These are phyloP conservation scores for Candida manassasensis DNA, from an alignment of 805 yeast species.

Conservation along the genomic window DNA sequence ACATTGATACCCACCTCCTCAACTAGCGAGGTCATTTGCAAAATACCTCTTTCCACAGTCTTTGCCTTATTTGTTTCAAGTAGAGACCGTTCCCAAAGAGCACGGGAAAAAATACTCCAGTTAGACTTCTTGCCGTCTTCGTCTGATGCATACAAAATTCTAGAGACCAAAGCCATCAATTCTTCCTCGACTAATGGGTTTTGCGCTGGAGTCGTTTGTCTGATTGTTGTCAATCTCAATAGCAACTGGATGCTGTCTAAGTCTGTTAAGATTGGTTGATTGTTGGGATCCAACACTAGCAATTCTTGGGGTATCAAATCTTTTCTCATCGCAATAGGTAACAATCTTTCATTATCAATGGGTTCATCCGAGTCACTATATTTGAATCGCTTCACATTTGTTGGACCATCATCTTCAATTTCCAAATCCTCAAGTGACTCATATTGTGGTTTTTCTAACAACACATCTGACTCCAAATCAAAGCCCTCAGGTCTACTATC, in stretches of 20 bases:
- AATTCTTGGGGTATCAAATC: constrained; percentile 59
- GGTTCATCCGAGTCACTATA: constrained; percentile 27
- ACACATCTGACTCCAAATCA: constrained; percentile 66
- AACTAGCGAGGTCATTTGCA: constrained; percentile 88
- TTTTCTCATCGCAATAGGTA: constrained; percentile 60
- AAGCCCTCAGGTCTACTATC: constrained; percentile 48
- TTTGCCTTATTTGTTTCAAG: constrained; percentile 76
- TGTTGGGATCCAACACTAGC: constrained; percentile 65
- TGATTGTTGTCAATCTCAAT: constrained; percentile 57
- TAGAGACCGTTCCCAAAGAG: constrained; percentile 86
- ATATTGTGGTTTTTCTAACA: constrained; percentile 70
- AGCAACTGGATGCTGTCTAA: constrained; percentile 73
- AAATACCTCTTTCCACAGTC: constrained; percentile 89
- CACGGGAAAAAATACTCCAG: constrained; percentile 76
- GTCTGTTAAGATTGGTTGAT: constrained; percentile 68
- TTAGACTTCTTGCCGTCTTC: constrained; percentile 38
- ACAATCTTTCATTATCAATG: constrained; percentile 28
- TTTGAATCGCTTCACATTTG: constrained; percentile 33
- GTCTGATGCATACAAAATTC: constrained; percentile 57
- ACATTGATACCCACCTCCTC: constrained; percentile 79
- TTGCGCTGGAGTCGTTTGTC: constrained; percentile 67
- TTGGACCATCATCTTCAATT: constrained; percentile 27
- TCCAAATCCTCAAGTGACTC: constrained; percentile 53
- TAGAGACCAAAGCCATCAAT: constrained; percentile 65
- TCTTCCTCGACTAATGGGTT: constrained; percentile 77